Percentiles rank a stretch among this genome's conserved stretches.
Conservation (phyloP, 208 protist genomes). For the Angomonas ambiguus region DNA sequence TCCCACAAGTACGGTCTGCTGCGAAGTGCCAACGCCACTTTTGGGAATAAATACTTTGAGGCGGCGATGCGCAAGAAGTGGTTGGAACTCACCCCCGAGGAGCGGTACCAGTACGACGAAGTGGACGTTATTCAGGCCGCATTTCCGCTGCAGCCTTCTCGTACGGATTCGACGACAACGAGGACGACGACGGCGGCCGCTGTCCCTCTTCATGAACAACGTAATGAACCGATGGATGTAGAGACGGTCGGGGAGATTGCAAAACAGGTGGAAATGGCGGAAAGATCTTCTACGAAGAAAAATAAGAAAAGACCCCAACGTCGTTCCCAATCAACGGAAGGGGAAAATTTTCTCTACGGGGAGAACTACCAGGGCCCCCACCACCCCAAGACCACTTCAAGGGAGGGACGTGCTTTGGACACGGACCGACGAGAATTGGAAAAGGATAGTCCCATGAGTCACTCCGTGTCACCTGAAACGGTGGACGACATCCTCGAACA, state of each 20-base stretch:
- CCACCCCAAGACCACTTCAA: too few species aligned
- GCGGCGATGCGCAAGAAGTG: slow-evolving; percentile 62
- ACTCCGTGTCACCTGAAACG: too few species aligned
- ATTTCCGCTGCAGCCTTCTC: slow-evolving; percentile 8
- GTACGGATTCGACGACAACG: too few species aligned
- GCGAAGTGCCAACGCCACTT: slow-evolving; percentile 14
- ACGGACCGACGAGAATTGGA: too few species aligned
- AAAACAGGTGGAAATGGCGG: not conserved
- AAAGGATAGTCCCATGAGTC: too few species aligned
- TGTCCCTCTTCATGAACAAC: not conserved
- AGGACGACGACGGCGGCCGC: not conserved
- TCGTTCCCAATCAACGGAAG: not conserved
- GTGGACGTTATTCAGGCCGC: not conserved
- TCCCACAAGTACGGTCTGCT: slow-evolving; percentile 48
- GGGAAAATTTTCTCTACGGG: not conserved
- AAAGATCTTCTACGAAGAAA: not conserved
- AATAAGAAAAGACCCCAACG: not conserved
- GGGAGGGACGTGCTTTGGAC: too few species aligned
- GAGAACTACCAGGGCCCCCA: not conserved
- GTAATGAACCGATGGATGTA: too few species aligned
- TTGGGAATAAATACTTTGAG: slow-evolving; percentile 58
- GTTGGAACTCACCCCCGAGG: slow-evolving; percentile 36
- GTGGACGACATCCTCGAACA: too few species aligned
- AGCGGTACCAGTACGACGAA: slow-evolving; percentile 53
- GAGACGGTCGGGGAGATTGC: too few species aligned